Conservation (phyloP, 2,329 filamentous ascomycete genomes). For the Chaetoscypha palmicola region DNA sequence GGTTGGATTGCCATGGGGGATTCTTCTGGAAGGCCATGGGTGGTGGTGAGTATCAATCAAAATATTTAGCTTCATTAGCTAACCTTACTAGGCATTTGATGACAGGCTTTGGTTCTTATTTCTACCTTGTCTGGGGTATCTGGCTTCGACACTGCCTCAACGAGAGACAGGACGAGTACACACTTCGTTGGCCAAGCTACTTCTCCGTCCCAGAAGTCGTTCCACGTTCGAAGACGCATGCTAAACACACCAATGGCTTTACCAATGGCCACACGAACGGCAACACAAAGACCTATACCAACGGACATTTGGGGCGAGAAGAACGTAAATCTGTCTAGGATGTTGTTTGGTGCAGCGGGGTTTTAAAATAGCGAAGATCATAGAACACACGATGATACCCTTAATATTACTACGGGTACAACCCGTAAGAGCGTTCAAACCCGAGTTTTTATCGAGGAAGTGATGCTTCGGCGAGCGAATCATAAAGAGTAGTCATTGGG, state of each 20-base stretch:
- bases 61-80: background rate
- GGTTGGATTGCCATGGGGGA: constrained; percentile 64
- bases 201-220: constrained; percentile 36
- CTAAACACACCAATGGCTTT: background rate
- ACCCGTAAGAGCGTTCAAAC: too few species aligned
- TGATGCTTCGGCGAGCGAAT: too few species aligned
- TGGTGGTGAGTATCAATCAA: constrained; percentile 51
- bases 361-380: background rate
- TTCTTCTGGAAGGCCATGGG: constrained; percentile 64
- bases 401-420: constrained; percentile 1
- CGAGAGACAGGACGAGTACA: constrained; percentile 57
- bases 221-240: constrained; percentile 12
- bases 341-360: background rate
- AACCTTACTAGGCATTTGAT: constrained; percentile 51
- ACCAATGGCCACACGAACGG: constrained; percentile 14
- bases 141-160: constrained; percentile 66
- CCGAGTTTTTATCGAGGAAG: too few species aligned
- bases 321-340: constrained; percentile 22
- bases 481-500: too few species aligned
- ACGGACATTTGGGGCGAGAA: constrained; percentile 11
- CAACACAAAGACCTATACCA: constrained; percentile 1
- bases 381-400: constrained; percentile 13
- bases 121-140: constrained; percentile 65
- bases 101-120: constrained; percentile 64
- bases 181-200: constrained; percentile 55